Base-by-base conservation (phyloP, 805 yeast genomes). In the Candida suzukii region DNA sequence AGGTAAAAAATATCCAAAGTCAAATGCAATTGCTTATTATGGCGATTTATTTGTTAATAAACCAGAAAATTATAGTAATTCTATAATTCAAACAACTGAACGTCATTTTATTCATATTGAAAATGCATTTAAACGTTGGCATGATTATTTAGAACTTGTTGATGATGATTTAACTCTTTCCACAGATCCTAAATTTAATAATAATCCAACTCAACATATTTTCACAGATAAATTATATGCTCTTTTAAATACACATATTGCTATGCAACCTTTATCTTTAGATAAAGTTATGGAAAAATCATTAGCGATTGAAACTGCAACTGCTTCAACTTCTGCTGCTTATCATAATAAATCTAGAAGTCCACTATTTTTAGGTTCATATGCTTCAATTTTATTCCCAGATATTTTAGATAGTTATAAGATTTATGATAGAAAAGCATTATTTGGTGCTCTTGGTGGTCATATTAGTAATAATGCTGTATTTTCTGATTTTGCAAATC, bases 21-120 rank as follows among this genome's bases (percentile, higher is more conserved):
- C 78, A 38, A 76, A 78, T 41, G 95, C 85, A 12, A 79, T 91
- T 36, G 96, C 98, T 1, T 90, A 80, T 55, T 90, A 87, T 64
- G 97, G 96, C 11, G 98, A 90, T 56, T 67, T 90, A 48, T 68
- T 78, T 10, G 77, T 88, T 16, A 66, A 66, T 47, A 72, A 67
- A 46, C 51, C 52, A 11, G 64, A 55, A 24, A n/a, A 21, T 7
- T 14, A 27, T n/a, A 65, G 69, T 20, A 10, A 25, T 13, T n/a
- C n/a, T n/a, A 13, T 25, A n/a, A 20, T 36, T 13, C 39, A 26
- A 28, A 14, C 11, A 10, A 73, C 84, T 46, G 85, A 81, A 44
- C 71, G 76, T 36, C 74, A 80, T 44, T 75, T 86, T 48, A 80
- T 75, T 49, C 71, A 86, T 38, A 77, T 88, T 4, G 71, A 76